Evolutionary conservation across 345 rosid species (phyloP), one percentile per base, ranked within the genome.

Genomic region (Cardamine resedifolia): DNA sequence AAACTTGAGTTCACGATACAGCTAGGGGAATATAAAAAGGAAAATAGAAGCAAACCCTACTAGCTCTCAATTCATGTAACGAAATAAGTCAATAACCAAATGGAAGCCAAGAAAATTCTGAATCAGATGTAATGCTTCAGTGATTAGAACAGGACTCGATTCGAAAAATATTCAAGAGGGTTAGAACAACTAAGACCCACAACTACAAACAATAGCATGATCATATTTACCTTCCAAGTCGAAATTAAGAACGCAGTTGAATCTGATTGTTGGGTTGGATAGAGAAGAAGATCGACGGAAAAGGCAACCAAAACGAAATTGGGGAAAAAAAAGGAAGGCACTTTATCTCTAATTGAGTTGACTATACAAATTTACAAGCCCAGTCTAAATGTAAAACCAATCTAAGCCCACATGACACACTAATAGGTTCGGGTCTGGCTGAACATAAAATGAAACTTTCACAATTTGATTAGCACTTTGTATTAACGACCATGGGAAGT

Each of bases 341-440:
- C 64, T 68, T 66, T 64, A 30, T 12, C 1, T 19, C 44, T 39
- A 39, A 5, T 18, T 5, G n/a, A 33, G 14, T 30, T 41, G 55
- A 41, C 49, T 15, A 45, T 38, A 5, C 51, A 28, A 31, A 31
- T 7, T 31, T 7, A 10, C 7, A 72, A 58, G 77, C 77, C 77
- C 77, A 56, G 65, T 58, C 66, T 39, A 49, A 58, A 28, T 2
- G 6, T 34, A 34, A 58, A 27, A 41, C 57, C 69, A 30, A 45
- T 20, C 16, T 9, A 61, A 74, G 72, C 77, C 77, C 77, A 73
- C 8, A 45, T 11, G 24, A 7, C 21, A 52, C 31, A 24, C 58
- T 6, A 26, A 26, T 52, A 60, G 14, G 50, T 20, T 44, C 8
- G 41, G 16, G 43, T 56, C 7, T n/a, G 15, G 28, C 21, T 52